These are phyloP conservation scores for Pseudisothecium myosuroides DNA, from an alignment of 225 moss, liverwort and hornwort species.

Conservation along the genomic window DNA sequence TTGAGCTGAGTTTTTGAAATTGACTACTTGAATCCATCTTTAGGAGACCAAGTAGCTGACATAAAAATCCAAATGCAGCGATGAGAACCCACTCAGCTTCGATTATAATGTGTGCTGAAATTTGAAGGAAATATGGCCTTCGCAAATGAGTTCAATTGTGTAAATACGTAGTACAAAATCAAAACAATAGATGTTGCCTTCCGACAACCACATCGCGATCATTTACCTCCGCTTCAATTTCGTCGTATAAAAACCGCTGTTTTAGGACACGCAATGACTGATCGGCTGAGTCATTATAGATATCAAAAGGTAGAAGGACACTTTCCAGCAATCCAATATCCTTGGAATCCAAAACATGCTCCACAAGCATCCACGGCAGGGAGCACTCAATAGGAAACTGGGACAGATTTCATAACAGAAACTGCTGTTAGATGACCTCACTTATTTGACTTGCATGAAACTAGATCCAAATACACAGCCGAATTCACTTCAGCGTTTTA, in stretches of 20 bases:
- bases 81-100: background rate
- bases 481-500: background rate
- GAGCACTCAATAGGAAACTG: constrained; percentile 98
- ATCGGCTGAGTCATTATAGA: constrained; percentile 90
- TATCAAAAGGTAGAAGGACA: constrained; percentile 79
- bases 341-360: constrained; percentile 70
- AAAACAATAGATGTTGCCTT: background rate
- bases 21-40: background rate
- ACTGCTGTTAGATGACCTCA: background rate
- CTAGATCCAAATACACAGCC: background rate
- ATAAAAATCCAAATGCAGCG: background rate
- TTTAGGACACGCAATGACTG: constrained; percentile 73
- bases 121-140: background rate
- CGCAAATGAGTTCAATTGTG: background rate
- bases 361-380: constrained; percentile 99
- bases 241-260: constrained; percentile 89
- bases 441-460: background rate
- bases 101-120: background rate
- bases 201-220: background rate
- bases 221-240: constrained; percentile 93
- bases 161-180: background rate
- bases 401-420: background rate
- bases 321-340: constrained; percentile 86
- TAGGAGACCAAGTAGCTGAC: background rate
- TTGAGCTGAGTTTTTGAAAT: background rate